Evolutionary conservation across 2,329 filamentous ascomycete species (phyloP).

Genomic region (Pseudogymnoascus sp.): DNA sequence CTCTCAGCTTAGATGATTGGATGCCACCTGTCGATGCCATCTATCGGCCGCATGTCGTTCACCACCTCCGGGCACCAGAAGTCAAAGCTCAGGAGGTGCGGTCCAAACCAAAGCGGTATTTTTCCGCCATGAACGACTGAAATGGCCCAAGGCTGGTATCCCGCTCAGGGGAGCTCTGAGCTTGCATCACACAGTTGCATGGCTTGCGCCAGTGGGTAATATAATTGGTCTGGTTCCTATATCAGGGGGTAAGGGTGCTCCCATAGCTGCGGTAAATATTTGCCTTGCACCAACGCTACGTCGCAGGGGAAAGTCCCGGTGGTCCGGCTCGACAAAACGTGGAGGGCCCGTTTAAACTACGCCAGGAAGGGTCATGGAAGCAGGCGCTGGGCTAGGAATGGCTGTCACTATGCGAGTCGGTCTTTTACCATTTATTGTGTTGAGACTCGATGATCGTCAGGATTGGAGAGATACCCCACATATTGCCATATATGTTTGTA

Average conservation of each 20-base stretch:
- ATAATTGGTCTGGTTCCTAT: slow-evolving; percentile 1
- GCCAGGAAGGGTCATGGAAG: background rate
- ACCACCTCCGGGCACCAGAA: slow-evolving; percentile 70
- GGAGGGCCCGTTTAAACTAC: background rate
- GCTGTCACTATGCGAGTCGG: background rate
- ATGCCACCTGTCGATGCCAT: slow-evolving; percentile 85
- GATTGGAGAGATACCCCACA: slow-evolving; percentile 5
- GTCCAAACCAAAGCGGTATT: slow-evolving; percentile 64
- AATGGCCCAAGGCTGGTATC: background rate
- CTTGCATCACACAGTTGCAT: background rate
- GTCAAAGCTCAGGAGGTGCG: slow-evolving; percentile 60
- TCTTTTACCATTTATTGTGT: slow-evolving; percentile 3
- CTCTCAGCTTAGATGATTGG: slow-evolving; percentile 84
- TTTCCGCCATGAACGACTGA: slow-evolving; percentile 41
- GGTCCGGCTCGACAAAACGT: background rate
- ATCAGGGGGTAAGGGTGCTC: background rate
- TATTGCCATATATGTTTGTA: slow-evolving; percentile 5
- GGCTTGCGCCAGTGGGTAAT: background rate
- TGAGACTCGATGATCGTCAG: background rate
- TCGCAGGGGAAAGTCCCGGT: slow-evolving; percentile 3
- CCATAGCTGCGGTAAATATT: slow-evolving; percentile 4
- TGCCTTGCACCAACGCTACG: background rate
- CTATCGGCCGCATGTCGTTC: slow-evolving; percentile 86
- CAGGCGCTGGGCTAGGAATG: background rate
- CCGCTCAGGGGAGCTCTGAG: background rate